Evolutionary conservation across 345 rosid species (phyloP).

Genomic region (Hibiscus trionum): DNA sequence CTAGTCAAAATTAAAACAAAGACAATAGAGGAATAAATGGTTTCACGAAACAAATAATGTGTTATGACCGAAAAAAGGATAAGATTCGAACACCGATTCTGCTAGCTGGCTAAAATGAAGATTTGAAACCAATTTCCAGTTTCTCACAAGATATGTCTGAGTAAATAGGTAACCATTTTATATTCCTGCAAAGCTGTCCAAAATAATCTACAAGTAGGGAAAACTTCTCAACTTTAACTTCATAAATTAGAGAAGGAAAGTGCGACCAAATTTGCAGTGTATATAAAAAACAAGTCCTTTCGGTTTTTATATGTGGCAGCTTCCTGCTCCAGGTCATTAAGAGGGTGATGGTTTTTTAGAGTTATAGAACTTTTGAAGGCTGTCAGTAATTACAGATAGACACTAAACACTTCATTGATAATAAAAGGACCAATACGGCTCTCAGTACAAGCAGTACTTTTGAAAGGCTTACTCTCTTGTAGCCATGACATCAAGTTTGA

Average conservation of each 20-base stretch:
- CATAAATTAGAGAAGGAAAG: background rate
- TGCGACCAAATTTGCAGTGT: background rate
- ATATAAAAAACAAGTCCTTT: background rate
- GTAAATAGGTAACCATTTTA: background rate
- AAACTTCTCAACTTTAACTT: background rate
- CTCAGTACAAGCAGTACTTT: background rate
- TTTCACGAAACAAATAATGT: background rate
- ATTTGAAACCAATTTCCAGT: background rate
- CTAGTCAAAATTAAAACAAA: background rate
- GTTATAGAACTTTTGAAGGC: background rate
- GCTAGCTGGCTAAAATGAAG: background rate
- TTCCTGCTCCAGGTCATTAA: background rate
- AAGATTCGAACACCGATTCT: background rate
- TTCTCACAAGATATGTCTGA: background rate
- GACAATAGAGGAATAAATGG: background rate
- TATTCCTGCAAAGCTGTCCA: background rate
- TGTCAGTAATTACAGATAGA: background rate
- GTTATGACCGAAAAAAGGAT: background rate
- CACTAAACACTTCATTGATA: background rate
- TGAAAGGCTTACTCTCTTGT: constrained; percentile 68
- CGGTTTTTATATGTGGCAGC: background rate
- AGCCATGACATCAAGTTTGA: constrained; percentile 79
- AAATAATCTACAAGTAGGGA: background rate
- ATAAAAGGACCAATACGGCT: background rate
- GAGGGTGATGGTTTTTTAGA: background rate